phyloP scores from a whole-genome alignment of 345 rosid species.

The Nasturtium officinale region DNA sequence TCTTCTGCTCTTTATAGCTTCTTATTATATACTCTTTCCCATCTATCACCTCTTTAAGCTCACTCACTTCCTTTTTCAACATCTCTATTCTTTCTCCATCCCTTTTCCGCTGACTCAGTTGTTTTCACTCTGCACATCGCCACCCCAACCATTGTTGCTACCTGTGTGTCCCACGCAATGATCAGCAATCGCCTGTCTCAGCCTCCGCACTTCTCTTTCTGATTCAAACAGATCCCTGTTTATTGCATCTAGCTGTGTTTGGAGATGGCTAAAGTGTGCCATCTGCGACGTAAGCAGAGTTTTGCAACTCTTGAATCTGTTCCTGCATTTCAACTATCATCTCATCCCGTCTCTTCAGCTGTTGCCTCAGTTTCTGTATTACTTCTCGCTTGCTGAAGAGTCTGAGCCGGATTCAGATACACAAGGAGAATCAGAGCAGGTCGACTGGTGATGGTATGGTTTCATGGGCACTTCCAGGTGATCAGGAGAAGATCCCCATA shows the following conservation, averaged over 20 bases:
- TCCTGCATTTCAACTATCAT: conserved; percentile 98
- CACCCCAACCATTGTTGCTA: conserved; percentile 60
- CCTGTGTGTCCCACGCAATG: conserved; percentile 60
- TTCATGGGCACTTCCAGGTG: conserved; percentile 75
- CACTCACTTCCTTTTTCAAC: conserved; percentile 83
- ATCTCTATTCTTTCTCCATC: conserved; percentile 64
- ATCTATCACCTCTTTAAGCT: conserved; percentile 84
- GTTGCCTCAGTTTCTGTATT: conserved; percentile 89
- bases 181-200: conserved; percentile 88
- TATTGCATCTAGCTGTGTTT: conserved; percentile 71
- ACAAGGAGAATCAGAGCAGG: conserved; percentile 91
- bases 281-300: conserved; percentile 64
- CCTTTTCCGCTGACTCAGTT: conserved; percentile 48
- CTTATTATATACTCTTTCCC: conserved; percentile 83
- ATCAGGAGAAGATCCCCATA: conserved; percentile 83
- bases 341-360: conserved; percentile 90
- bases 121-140: conserved; percentile 58
- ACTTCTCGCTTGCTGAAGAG: conserved; percentile 90
- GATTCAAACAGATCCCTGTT: conserved; percentile 79
- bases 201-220: conserved; percentile 79
- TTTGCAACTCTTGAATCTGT: conserved; percentile 73
- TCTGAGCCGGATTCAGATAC: conserved; percentile 99
- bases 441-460: conserved; percentile 73
- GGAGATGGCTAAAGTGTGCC: conserved; percentile 69
- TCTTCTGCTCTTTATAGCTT: conserved; percentile 85